A percentile compares a stretch with the other conserved stretches of the same genome.
phyloP scores from a whole-genome alignment of 345 rosid species.

The Gossypium herbaceum region DNA sequence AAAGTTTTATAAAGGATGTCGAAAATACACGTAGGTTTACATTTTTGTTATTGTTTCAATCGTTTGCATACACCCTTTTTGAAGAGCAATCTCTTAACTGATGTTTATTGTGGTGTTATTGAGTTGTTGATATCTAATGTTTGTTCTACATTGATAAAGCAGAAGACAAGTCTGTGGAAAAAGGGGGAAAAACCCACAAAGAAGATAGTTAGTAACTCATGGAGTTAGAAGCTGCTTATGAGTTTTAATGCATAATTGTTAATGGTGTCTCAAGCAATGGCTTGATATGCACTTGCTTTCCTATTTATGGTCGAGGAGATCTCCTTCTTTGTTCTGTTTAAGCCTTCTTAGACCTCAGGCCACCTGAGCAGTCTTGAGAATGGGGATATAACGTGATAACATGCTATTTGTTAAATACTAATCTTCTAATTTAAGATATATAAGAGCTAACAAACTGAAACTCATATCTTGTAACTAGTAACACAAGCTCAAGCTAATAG shows the following conservation, averaged over 20 bases:
- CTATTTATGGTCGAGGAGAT: background rate
- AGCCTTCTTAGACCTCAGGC: background rate
- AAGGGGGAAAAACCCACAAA: background rate
- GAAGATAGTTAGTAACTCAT: background rate
- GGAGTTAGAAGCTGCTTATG: background rate
- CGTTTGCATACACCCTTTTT: background rate
- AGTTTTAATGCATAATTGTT: background rate
- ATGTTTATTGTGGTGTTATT: background rate
- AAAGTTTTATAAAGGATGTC: conserved; percentile 61
- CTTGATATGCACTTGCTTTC: background rate
- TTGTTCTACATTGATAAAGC: background rate
- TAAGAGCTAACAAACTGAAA: background rate
- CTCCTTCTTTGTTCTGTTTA: background rate
- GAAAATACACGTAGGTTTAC: conserved; percentile 53
- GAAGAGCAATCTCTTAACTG: conserved; percentile 7
- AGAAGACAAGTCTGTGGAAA: background rate
- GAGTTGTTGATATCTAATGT: background rate
- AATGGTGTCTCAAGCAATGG: background rate
- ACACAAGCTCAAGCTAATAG: background rate
- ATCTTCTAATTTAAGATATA: background rate
- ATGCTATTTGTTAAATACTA: background rate
- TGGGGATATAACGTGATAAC: background rate
- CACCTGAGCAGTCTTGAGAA: background rate
- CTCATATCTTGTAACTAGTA: conserved; percentile 1
- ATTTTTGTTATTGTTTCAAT: background rate